A percentile compares a stretch with the other conserved stretches of the same genome.
Conservation (phyloP, 2,329 filamentous ascomycete species). For the Pyrenochaeta sp. region DNA sequence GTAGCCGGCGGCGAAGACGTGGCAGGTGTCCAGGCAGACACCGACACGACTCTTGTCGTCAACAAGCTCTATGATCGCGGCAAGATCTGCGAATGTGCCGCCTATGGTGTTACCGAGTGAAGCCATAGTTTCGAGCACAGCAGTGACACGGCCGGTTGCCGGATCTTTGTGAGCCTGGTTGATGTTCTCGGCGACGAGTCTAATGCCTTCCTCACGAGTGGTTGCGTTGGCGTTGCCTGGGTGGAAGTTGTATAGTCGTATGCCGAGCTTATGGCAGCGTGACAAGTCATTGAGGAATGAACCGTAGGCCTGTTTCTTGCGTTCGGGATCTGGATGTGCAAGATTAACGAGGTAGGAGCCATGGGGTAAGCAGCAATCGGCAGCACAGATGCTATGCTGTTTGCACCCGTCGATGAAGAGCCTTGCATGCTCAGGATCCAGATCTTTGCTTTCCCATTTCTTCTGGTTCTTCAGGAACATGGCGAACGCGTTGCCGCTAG, state of each 20-base stretch:
- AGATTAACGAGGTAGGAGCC: constrained; percentile 97
- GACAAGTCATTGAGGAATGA: constrained; percentile 88
- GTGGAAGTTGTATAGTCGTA: constrained; percentile 97
- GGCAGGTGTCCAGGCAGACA: constrained; percentile 96
- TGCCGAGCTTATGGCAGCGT: constrained; percentile 85
- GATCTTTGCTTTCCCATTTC: constrained; percentile 87
- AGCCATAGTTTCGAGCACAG: constrained; percentile 95
- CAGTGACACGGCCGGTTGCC: constrained; percentile 74
- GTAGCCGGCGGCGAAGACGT: constrained; percentile 93
- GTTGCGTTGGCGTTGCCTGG: constrained; percentile 80
- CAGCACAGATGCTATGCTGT: constrained; percentile 74
- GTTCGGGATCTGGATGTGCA: constrained; percentile 80
- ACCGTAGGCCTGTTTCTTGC: constrained; percentile 84
- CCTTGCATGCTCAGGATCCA: constrained; percentile 72
- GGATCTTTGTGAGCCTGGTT: constrained; percentile 79
- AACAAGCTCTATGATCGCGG: constrained; percentile 81
- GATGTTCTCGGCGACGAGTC: constrained; percentile 80
- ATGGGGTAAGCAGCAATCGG: constrained; percentile 84
- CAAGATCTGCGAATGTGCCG: constrained; percentile 82
- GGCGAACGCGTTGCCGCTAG: constrained; percentile 88
- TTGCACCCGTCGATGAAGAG: constrained; percentile 75
- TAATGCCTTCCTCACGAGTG: constrained; percentile 73
- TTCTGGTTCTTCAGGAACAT: constrained; percentile 96
- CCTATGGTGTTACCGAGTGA: constrained; percentile 86
- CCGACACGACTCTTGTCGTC: constrained; percentile 85